Percentiles rank a stretch among this genome's conserved stretches.
phyloP scores from a whole-genome alignment of 768 basidiomycete genomes.

The Serendipita sp. region DNA sequence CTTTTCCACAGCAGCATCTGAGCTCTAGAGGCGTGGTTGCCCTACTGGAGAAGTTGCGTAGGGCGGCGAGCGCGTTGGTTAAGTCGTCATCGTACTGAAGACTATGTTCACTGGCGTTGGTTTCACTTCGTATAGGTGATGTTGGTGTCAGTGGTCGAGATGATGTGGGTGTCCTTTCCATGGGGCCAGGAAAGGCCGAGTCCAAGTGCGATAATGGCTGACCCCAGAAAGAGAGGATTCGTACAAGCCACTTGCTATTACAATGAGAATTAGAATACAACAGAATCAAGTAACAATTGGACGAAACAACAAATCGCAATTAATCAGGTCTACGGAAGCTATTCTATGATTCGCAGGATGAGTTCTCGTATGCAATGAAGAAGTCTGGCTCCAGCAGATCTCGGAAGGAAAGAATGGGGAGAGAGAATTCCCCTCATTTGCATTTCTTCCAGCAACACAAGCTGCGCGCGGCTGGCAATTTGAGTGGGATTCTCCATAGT shows the following conservation, averaged over 20 bases:
- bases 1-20: slow-evolving; percentile 48
- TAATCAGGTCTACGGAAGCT: background rate
- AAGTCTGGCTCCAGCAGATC: slow-evolving; percentile 32
- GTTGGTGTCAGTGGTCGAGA: slow-evolving; percentile 31
- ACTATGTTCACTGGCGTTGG: slow-evolving; percentile 17
- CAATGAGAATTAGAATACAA: slow-evolving; percentile 7
- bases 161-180: slow-evolving; percentile 4
- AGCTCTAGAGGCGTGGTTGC: slow-evolving; percentile 38
- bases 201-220: background rate
- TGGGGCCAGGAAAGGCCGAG: background rate
- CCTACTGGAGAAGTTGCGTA: slow-evolving; percentile 39
- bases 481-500: slow-evolving; percentile 38
- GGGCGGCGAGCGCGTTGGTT: slow-evolving; percentile 41
- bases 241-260: background rate
- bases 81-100: slow-evolving; percentile 35
- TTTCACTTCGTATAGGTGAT: slow-evolving; percentile 33
- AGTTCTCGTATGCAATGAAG: slow-evolving; percentile 60
- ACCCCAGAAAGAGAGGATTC: background rate
- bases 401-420: slow-evolving; percentile 52
- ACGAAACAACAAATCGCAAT: background rate
- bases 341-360: slow-evolving; percentile 17
- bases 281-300: background rate
- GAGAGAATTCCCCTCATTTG: slow-evolving; percentile 51
- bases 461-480: slow-evolving; percentile 9
- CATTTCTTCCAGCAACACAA: slow-evolving; percentile 35